Base-by-base conservation (phyloP, 805 yeast species). In the Wickerhamia fluorescens region DNA sequence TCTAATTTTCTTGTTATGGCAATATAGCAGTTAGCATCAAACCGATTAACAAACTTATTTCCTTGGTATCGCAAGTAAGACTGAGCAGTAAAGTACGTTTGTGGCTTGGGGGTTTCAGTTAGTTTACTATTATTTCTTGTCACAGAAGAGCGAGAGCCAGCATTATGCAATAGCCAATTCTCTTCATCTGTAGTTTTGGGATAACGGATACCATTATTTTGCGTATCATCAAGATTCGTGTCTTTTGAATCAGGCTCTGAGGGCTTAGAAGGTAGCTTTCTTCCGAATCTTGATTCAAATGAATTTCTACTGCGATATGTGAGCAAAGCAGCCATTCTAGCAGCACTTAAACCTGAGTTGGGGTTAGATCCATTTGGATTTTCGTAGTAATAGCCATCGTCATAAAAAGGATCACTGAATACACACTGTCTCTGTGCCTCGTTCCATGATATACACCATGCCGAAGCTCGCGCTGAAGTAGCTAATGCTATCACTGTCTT, bases 361-460 rank as follows among this genome's bases (percentile, higher is more conserved):
- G 98, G 98, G 4, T 87, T 94, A 8, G 29, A 38, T 4, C 45
- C 49, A 32, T 79, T 85, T n/a, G 71, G 70, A 18, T 71, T 61
- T 8, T 75, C 59, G 50, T 85, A 89, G 38, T 63, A 63, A 56
- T 84, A 87, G 2, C 98, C 98, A 47, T 88, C 96, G 32, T 73
- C 68, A 53, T 87, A 92, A 49, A 82, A 81, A 7, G 97, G 97
- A 52, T 92, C 98, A 8, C 95, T 80, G 56, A 88, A 92, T 16
- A 92, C 86, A 38, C 95, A 78, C 53, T 92, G 98, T 44, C 98
- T 72, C 58, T 92, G 98, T 2, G 98, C 94, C 51, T 92, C 98
- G 31, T 94, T 89, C 98, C 98, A 92, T 4, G 95, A 84, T 23
- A 92, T 92, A 42, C 97, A 92, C 98, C 98, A 92, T 0, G 98